A percentile compares a stretch with the other conserved stretches of the same genome.
Conservation (phyloP, 2,329 filamentous ascomycete genomes). For the Zymoseptoria crescenta region DNA sequence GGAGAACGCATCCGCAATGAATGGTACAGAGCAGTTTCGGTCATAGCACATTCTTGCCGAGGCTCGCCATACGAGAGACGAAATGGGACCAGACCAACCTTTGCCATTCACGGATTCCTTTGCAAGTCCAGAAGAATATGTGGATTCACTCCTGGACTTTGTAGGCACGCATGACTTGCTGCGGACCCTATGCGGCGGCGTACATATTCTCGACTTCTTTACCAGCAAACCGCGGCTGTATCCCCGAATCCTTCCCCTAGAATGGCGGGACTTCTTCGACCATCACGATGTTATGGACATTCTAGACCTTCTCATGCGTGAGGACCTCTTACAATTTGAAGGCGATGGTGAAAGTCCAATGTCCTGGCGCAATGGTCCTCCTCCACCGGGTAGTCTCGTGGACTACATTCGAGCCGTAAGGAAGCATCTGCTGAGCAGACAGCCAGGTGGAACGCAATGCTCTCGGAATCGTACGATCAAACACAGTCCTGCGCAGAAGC, state of each 20-base stretch:
- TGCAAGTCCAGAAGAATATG: constrained; percentile 63
- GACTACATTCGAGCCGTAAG: constrained; percentile 67
- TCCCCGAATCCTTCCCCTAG: constrained; percentile 61
- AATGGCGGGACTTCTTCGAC: constrained; percentile 77
- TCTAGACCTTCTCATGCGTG: constrained; percentile 71
- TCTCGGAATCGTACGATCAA: constrained; percentile 25
- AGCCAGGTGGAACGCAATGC: constrained; percentile 40
- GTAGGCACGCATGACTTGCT: constrained; percentile 66
- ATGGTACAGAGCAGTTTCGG: background rate
- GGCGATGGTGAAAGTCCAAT: too few relatives aligned
- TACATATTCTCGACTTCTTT: constrained; percentile 95
- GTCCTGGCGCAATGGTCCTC: constrained; percentile 40
- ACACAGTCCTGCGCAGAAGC: constrained; percentile 37
- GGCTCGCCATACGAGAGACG: background rate
- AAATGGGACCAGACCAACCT: constrained; percentile 40
- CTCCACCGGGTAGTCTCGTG: constrained; percentile 53
- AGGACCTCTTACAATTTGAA: constrained; percentile 52
- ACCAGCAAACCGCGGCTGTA: constrained; percentile 79
- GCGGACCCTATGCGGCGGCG: constrained; percentile 86
- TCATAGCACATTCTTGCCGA: background rate
- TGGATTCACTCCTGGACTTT: constrained; percentile 70
- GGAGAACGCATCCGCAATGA: background rate
- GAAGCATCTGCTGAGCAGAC: constrained; percentile 50
- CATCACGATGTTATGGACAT: constrained; percentile 64
- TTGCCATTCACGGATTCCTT: constrained; percentile 65